These are phyloP conservation scores for Solanum raphanifolium DNA, from an alignment of 257 asterid genomes.

Conservation along the genomic window DNA sequence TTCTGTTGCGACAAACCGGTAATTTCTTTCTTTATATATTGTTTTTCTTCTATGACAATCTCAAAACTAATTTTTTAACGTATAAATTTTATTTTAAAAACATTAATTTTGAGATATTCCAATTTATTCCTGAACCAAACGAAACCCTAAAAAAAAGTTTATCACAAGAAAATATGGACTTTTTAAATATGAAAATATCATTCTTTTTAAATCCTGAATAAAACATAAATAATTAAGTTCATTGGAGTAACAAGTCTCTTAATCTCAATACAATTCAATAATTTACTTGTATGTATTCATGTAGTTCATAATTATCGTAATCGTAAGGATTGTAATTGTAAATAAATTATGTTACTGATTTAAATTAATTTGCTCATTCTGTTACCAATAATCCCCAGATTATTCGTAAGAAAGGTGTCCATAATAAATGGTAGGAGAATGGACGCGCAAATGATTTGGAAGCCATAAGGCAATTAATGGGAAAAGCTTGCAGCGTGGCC, in stretches of 20 bases:
- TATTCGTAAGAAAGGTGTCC: background rate
- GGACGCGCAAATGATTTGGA: constrained; percentile 29
- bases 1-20: background rate
- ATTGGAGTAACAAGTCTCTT: background rate
- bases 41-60: background rate
- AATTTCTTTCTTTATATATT: background rate
- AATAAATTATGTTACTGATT: background rate
- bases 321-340: background rate
- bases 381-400: background rate
- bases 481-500: constrained; percentile 9
- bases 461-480: constrained; percentile 13
- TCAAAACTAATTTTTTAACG: background rate
- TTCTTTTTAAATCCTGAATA: background rate
- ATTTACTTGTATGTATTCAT: background rate
- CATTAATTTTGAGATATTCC: background rate
- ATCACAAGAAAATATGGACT: background rate
- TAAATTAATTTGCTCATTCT: background rate
- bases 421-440: constrained; percentile 12
- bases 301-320: background rate
- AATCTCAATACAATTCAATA: background rate
- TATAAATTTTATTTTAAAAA: background rate
- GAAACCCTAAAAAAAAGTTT: background rate
- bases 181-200: background rate
- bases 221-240: background rate
- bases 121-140: accelerated